Evolutionary conservation across 805 yeast genomes (phyloP), one percentile per base, ranked within the genome.

Genomic region (Ogataea sp.): DNA sequence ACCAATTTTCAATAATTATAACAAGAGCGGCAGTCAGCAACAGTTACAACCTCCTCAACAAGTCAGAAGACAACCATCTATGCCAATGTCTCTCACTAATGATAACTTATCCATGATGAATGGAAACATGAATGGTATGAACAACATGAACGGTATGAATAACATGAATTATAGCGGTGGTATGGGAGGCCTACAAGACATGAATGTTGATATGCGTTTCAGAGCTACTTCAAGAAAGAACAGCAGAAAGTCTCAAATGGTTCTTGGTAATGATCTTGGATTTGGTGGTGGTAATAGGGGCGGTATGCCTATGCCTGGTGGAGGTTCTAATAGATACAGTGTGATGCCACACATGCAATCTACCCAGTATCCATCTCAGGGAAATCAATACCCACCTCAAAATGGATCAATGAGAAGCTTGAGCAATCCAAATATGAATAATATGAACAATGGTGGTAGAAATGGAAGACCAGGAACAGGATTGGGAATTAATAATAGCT

Each of bases 141-240:
- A n/a, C n/a, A n/a, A n/a, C n/a, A n/a, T n/a, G n/a, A n/a, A n/a
- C n/a, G n/a, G n/a, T n/a, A n/a, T n/a, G 43, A 43, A 30, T 24
- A 48, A 47, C 20, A 40, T 41, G 34, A 46, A 42, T 6, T 40
- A 39, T 26, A 44, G 43, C 37, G 44, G 48, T 43, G 44, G 39
- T 25, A 36, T 33, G 20, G 38, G 37, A 34, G 34, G 38, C n/a
- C n/a, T n/a, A n/a, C n/a, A n/a, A n/a, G n/a, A n/a, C n/a, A n/a
- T n/a, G n/a, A n/a, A n/a, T 18, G 27, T 25, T 25, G 40, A 42
- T 34, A 49, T 60, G 35, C 59, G 51, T 16, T 62, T 62, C 42
- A 62, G 60, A 41, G 65, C 68, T 28, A 64, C 73, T n/a, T 61
- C 68, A 4, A 57, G 74, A 47, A 70, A 70, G 52, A 65, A 65